Evolutionary conservation across 306 rosid species (phyloP).

Genomic region (Fragaria iinumae): DNA sequence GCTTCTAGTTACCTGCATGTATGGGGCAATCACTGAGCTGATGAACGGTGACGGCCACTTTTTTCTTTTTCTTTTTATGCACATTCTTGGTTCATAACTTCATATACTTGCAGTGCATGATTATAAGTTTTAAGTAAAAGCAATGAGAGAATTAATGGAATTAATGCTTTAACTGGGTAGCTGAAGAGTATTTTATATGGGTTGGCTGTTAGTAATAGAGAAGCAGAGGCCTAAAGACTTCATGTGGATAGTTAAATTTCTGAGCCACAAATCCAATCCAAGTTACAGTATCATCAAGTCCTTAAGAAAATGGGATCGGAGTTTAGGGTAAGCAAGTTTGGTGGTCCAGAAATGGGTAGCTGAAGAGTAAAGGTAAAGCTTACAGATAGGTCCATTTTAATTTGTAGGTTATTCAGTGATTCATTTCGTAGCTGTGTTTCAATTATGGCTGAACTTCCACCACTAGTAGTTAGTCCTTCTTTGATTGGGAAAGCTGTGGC

Average conservation of each 20-base stretch:
- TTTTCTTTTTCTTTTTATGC: too few species aligned
- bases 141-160: not conserved
- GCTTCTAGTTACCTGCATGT: too few species aligned
- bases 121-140: not conserved
- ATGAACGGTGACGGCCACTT: too few species aligned
- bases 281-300: not conserved
- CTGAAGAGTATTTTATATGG: not conserved
- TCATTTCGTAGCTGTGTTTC: not conserved
- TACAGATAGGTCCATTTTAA: not conserved
- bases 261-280: not conserved
- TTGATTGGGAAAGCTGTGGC: not conserved
- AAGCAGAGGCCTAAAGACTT: not conserved
- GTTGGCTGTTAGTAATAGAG: not conserved
- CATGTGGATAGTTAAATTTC: not conserved
- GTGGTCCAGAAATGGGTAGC: not conserved
- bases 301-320: not conserved
- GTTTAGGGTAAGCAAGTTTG: not conserved
- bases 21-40: too few species aligned
- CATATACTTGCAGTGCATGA: too few species aligned
- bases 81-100: too few species aligned
- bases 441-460: not conserved
- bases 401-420: not conserved
- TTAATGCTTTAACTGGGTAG: not conserved
- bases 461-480: not conserved
- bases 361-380: not conserved